These are phyloP conservation scores for Akanthomyces muscarius DNA, from an alignment of 2,329 filamentous ascomycete species.

Conservation along the genomic window DNA sequence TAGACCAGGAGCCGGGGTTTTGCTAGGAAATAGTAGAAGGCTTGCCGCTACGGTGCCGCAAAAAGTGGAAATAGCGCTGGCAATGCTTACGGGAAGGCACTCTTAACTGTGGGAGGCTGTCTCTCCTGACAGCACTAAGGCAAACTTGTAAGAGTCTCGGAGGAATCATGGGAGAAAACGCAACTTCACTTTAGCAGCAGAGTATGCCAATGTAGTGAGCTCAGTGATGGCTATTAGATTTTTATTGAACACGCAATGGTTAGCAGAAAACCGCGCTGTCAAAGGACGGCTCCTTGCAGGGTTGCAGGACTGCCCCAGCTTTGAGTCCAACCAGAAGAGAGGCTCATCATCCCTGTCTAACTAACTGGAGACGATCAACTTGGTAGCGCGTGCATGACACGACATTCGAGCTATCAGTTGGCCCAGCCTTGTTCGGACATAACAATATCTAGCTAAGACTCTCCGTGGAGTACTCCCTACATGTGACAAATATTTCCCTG, in stretches of 20 bases:
- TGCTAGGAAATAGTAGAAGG: neutral
- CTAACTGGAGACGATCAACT: conserved; percentile 5
- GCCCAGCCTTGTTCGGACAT: neutral
- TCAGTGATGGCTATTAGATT: too few relatives aligned
- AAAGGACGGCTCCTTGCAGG: neutral
- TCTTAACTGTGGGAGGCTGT: neutral
- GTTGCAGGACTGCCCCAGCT: neutral
- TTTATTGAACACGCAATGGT: neutral
- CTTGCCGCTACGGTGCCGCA: neutral
- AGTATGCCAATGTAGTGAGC: too few relatives aligned
- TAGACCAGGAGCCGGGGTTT: neutral
- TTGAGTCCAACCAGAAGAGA: neutral
- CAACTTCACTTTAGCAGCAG: neutral
- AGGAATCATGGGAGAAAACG: neutral
- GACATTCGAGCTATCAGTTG: neutral
- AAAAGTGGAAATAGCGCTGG: conserved; percentile 2
- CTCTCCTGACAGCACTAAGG: neutral
- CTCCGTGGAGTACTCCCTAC: neutral
- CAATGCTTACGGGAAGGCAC: conserved; percentile 3
- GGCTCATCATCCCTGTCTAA: neutral
- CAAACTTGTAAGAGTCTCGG: neutral
- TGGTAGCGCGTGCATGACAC: conserved; percentile 7
- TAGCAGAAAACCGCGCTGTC: neutral
- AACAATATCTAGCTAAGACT: neutral
- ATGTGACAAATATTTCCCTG: neutral